Evolutionary conservation across 129 eudicot species (phyloP).

Genomic region (Tanacetum coccineum): DNA sequence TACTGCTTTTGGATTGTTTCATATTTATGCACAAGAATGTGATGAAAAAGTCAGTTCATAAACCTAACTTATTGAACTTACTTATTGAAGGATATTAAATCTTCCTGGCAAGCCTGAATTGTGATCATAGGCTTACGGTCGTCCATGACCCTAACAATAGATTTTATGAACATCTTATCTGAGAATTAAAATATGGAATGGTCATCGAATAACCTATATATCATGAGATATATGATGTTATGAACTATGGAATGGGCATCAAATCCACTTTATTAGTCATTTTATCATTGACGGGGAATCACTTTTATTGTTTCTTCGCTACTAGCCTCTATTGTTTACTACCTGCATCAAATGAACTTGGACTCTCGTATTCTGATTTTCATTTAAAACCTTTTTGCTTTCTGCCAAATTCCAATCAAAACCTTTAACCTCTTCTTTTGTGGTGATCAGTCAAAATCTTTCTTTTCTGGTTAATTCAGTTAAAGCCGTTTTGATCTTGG

Average conservation of each 20-base stretch:
- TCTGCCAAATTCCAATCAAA: neutral
- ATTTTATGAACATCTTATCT: neutral
- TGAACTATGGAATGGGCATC: neutral
- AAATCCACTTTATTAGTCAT: neutral
- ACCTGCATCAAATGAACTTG: too few species aligned
- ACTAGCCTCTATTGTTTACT: too few species aligned
- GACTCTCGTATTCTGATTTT: too few species aligned
- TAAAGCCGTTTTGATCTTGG: neutral
- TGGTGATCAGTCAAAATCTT: neutral
- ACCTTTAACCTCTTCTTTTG: neutral
- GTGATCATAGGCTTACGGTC: too few species aligned
- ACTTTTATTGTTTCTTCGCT: neutral
- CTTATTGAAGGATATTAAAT: too few species aligned
- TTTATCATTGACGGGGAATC: neutral
- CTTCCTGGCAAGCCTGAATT: too few species aligned
- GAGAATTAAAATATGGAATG: too few species aligned
- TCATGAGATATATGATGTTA: neutral
- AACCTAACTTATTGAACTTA: too few species aligned
- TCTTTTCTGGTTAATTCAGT: neutral
- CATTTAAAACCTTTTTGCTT: too few species aligned
- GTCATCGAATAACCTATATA: neutral
- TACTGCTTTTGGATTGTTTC: conserved; percentile 5
- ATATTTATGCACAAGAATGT: neutral
- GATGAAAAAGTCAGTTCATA: neutral
- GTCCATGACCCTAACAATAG: too few species aligned